Evolutionary conservation across 257 asterid species (phyloP).

Genomic region (Solanum pennellii): DNA sequence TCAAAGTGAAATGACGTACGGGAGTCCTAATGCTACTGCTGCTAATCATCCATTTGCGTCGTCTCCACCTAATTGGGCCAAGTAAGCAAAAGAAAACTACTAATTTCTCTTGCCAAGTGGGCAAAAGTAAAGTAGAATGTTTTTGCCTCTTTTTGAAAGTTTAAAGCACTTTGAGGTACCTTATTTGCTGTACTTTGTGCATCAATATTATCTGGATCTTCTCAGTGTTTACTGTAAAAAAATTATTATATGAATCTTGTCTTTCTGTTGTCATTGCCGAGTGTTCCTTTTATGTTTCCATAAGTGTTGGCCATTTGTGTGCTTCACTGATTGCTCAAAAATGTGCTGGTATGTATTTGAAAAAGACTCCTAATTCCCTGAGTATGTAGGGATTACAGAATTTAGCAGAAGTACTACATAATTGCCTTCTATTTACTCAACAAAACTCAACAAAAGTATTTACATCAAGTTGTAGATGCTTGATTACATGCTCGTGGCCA

Average conservation of each 20-base stretch:
- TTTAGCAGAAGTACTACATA: neutral
- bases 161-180: neutral
- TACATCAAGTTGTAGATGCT: neutral
- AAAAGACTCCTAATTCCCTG: neutral
- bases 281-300: neutral
- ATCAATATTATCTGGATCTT: neutral
- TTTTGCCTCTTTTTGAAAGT: neutral
- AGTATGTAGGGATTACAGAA: neutral
- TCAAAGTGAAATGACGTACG: constrained; percentile 31
- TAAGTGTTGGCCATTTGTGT: neutral
- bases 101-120: neutral
- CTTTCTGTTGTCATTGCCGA: neutral
- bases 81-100: constrained; percentile 38
- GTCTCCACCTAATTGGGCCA: constrained; percentile 57
- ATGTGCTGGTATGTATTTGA: neutral
- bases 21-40: constrained; percentile 36
- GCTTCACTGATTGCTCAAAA: neutral
- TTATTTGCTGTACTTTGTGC: neutral
- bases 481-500: neutral
- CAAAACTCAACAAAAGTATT: neutral
- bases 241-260: neutral
- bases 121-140: neutral
- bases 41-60: constrained; percentile 45
- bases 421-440: neutral
- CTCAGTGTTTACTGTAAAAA: neutral